phyloP scores from a whole-genome alignment of 352 stramenopile genomes.

The Globisporangium yorkense region DNA sequence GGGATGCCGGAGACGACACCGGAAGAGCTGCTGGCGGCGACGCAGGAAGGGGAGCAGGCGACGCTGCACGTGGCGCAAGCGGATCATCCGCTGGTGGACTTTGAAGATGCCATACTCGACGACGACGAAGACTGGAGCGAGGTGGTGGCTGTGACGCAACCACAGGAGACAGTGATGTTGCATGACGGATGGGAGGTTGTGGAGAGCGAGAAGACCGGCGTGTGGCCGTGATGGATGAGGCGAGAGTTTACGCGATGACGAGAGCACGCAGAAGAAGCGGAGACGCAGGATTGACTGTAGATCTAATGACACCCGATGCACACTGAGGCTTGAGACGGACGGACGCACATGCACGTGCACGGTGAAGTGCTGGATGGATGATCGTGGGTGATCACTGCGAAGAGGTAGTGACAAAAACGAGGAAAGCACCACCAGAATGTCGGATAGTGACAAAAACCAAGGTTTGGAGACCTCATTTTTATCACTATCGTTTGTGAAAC shows the following conservation, averaged over 20 bases:
- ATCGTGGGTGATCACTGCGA: not conserved
- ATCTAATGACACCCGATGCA: too few species aligned
- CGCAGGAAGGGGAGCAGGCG: not conserved
- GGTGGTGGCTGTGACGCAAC: slow-evolving; percentile 17
- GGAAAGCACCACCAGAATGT: not conserved
- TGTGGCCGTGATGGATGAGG: not conserved
- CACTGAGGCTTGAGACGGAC: too few species aligned
- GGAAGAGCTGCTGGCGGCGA: not conserved
- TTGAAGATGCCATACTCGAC: slow-evolving; percentile 27
- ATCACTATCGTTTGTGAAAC: not conserved
- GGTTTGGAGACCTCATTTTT: too few species aligned
- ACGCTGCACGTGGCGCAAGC: too few species aligned
- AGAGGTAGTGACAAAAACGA: not conserved
- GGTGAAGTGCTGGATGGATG: not conserved
- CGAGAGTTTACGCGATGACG: not conserved
- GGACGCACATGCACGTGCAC: not conserved
- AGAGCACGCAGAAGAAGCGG: not conserved
- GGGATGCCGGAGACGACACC: not conserved
- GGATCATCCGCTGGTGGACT: slow-evolving; percentile 17
- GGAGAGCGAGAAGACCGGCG: slow-evolving; percentile 1
- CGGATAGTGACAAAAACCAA: too few species aligned
- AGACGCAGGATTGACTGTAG: not conserved
- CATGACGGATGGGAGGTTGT: slow-evolving; percentile 77
- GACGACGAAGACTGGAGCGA: slow-evolving; percentile 60
- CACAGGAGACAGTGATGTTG: slow-evolving; percentile 38